Evolutionary conservation across 2,329 filamentous ascomycete genomes (phyloP), one percentile per base, ranked within the genome.

Genomic region (Emmonsiellopsis sp.): DNA sequence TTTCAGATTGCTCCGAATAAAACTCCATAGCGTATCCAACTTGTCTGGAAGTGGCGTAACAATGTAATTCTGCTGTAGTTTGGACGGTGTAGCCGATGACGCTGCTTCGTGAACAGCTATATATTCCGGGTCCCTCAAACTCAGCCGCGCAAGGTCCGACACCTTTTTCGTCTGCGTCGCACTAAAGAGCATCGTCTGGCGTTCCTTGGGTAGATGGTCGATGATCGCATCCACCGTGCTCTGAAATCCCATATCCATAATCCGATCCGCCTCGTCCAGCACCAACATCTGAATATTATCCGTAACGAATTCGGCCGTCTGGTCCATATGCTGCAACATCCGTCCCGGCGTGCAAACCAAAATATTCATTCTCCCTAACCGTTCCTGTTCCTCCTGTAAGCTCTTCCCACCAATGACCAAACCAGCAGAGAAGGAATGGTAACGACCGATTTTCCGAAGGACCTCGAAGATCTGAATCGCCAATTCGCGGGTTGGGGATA

Each of bases 381-480:
- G 81, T 61, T 94, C 88, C 27, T 88, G 84, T 72, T 98, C 85
- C 65, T 96, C 91, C 65, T 87, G 85, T 62, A 96, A 66, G 67
- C 81, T 91, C 77, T 95, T 95, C 42, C 93, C 93, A 42, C 93
- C 93, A 62, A 97, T 97, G 8, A 98, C 83, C 62, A 97, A 72
- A 0, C 93, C 93, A 0, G 93, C 93, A 0, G 92, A 95, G 68
- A 97, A 96, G 56, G 82, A 78, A 69, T 98, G 92, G 54, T 92
- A 84, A 53, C 88, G 82, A 44, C 93, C 93, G 54, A 98, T 82
- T 69, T 95, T 95, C 57, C 88, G 80, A 62, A 98, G 72, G 0
- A 97, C 92, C 54, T 96, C 87, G 65, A 97, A 98, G 57, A 95
- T 98, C 70, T 98, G 93, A 40, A 94, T 93, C 0, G 93, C 92